A percentile compares a stretch with the other conserved stretches of the same genome.
Evolutionary conservation across 2,329 filamentous ascomycete species (phyloP).

Genomic region (Trichophyton benhamiae): DNA sequence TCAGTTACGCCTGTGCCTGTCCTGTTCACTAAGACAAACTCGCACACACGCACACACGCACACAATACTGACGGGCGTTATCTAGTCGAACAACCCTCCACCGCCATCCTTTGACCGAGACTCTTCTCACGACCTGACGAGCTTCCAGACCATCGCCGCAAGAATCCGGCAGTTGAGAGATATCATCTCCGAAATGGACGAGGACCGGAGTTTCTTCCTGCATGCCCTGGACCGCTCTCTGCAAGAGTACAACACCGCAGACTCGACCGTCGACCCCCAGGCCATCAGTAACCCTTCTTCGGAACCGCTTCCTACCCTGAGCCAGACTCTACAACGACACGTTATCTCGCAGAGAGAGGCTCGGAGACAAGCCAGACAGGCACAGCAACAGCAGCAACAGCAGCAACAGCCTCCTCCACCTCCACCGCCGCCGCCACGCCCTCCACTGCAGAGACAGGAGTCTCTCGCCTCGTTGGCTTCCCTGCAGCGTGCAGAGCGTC

Average conservation of each 20-base stretch:
- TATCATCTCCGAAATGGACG: constrained; percentile 3
- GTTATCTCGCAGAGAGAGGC: no score
- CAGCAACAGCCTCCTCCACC: no score
- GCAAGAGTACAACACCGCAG: not conserved
- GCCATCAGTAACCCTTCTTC: not conserved
- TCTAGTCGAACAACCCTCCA: not conserved
- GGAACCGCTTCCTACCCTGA: not conserved
- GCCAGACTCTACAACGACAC: not conserved
- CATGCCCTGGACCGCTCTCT: not conserved
- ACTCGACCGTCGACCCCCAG: not conserved
- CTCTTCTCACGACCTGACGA: not conserved
- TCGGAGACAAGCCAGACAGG: no score
- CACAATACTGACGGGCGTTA: no score
- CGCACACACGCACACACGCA: no score
- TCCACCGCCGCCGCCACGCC: not conserved
- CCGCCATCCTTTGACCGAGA: not conserved
- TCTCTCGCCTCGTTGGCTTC: not conserved
- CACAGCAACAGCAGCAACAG: no score
- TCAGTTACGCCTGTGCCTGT: not conserved
- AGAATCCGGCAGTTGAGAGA: not conserved
- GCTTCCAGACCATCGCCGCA: not conserved
- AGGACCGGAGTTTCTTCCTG: not conserved
- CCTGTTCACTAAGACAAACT: no score
- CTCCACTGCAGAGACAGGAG: not conserved
- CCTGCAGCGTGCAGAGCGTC: not conserved